Base-by-base conservation (phyloP, 768 basidiomycete genomes). In the Phanerochaete carnosa region DNA sequence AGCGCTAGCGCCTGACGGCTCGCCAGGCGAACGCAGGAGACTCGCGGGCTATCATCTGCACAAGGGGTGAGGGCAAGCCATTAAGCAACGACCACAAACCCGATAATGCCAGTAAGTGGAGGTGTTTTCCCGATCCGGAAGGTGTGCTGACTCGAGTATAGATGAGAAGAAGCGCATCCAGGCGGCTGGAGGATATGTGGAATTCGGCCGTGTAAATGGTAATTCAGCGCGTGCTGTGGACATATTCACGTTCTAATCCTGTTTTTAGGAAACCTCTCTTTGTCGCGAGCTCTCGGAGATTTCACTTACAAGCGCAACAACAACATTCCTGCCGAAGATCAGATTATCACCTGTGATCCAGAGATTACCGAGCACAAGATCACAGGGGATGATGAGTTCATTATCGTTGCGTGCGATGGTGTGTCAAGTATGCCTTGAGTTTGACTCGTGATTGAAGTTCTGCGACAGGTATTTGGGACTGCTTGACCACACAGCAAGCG, bases 291-390 rank as follows among this genome's bases (percentile, higher is more conserved):
- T 3, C 77, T 99, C 28, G 97, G 97, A 58, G 97, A 99, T 73
- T 98, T 99, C 72, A 94, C 97, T 65, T 99, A 97, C 83, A 99
- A 99, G 81, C 95, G 96, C 77, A 96, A 95, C 70, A 84, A 84
- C 52, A 74, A 82, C 19, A 74, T 98, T 11, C 74, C 83, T 45
- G 88, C 95, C 19, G 96, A 98, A 75, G 83, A 85, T 53, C 97
- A 99, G 74, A 88, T 95, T 60, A 97, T 99, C 66, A 98, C 97
- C 1, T 84, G 93, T 39, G 85, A 99, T 72, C 97, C 97, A 23
- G 97, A 99, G 60, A 78, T 99, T 64, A 92, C 84, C 19, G 78
- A 80, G 47, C 97, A 98, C 75, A 77, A 89, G 63, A 78, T 92
- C 28, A 87, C 89, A 1, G 83, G 83, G 9, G 96, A 98, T 58